These are phyloP conservation scores for Naganishia antarctica DNA, from an alignment of 768 basidiomycete species.

Conservation along the genomic window DNA sequence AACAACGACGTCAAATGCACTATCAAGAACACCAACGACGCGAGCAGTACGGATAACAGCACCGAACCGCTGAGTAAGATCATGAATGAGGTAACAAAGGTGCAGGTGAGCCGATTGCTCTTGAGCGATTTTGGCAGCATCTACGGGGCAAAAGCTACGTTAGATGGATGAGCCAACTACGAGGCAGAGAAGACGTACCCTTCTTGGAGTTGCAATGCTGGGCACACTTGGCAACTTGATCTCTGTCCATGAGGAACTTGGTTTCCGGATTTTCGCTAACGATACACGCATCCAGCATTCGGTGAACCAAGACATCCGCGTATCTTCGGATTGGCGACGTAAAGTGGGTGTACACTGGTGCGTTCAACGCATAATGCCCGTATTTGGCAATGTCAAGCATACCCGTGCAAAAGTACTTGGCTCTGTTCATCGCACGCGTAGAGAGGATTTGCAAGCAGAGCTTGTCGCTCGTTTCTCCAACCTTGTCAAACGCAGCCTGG, in stretches of 20 bases:
- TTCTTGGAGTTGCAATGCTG: conserved; percentile 93
- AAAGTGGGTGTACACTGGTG: conserved; percentile 73
- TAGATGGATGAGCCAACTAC: not conserved
- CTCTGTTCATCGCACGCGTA: conserved; percentile 79
- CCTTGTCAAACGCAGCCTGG: conserved; percentile 74
- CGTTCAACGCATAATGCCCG: conserved; percentile 80
- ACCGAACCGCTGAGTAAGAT: conserved; percentile 89
- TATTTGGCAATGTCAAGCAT: conserved; percentile 99
- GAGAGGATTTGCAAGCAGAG: conserved; percentile 75
- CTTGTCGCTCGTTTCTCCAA: conserved; percentile 68
- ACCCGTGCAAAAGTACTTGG: conserved; percentile 97
- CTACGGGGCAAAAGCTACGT: conserved; percentile 41
- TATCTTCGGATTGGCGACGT: conserved; percentile 61
- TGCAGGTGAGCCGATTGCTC: conserved; percentile 94
- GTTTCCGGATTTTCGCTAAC: conserved; percentile 57
- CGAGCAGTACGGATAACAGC: conserved; percentile 92
- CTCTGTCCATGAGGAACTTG: conserved; percentile 95
- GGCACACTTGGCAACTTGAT: conserved; percentile 93
- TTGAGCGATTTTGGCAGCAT: conserved; percentile 84
- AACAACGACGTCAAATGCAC: conserved; percentile 92
- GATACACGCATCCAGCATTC: conserved; percentile 86
- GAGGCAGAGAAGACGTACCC: conserved; percentile 25
- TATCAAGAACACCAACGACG: conserved; percentile 92
- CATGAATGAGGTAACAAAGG: conserved; percentile 88
- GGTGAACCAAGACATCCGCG: conserved; percentile 90